These are phyloP conservation scores for Taphrina populina DNA, from an alignment of 1,139 yeast genomes.

Conservation along the genomic window DNA sequence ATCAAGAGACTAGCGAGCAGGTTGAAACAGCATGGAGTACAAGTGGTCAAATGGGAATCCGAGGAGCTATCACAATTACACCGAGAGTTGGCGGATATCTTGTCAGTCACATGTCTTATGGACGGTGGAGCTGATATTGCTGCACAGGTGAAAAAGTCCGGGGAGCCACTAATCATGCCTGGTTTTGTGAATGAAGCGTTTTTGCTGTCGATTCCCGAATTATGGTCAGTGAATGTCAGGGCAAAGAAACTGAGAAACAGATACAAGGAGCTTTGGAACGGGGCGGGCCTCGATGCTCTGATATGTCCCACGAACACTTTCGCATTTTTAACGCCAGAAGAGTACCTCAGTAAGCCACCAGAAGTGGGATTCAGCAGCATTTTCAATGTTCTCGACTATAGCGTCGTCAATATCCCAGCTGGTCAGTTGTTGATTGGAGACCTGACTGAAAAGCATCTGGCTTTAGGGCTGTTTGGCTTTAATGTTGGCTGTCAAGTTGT, in stretches of 20 bases:
- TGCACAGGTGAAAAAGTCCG: not conserved
- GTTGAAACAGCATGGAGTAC: not conserved
- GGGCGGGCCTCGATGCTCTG: conserved; percentile 2
- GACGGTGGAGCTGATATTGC: conserved; percentile 25
- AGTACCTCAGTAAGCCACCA: conserved; percentile 5
- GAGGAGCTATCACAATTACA: conserved; percentile 11
- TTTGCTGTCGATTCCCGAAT: not conserved
- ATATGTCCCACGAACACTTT: conserved; percentile 14
- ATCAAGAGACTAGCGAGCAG: not conserved
- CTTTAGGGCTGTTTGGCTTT: conserved; percentile 2
- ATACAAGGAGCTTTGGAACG: conserved; percentile 6
- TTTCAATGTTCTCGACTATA: conserved; percentile 56
- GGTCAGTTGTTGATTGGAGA: conserved; percentile 6
- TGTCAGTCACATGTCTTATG: conserved; percentile 11
- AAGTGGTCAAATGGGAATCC: conserved; percentile 14
- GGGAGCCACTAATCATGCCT: conserved; percentile 21
- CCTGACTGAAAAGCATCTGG: not conserved
- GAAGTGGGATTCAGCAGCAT: conserved; percentile 61
- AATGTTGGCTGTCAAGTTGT: conserved; percentile 18
- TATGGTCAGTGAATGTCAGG: conserved; percentile 4
- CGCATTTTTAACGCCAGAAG: conserved; percentile 1
- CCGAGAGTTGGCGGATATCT: conserved; percentile 8
- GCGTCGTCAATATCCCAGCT: conserved; percentile 57
- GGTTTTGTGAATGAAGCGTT: conserved; percentile 9
- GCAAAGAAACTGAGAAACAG: conserved; percentile 4